These are phyloP conservation scores for Tetracladium setigerum DNA, from an alignment of 495 filamentous ascomycete species.

Conservation along the genomic window DNA sequence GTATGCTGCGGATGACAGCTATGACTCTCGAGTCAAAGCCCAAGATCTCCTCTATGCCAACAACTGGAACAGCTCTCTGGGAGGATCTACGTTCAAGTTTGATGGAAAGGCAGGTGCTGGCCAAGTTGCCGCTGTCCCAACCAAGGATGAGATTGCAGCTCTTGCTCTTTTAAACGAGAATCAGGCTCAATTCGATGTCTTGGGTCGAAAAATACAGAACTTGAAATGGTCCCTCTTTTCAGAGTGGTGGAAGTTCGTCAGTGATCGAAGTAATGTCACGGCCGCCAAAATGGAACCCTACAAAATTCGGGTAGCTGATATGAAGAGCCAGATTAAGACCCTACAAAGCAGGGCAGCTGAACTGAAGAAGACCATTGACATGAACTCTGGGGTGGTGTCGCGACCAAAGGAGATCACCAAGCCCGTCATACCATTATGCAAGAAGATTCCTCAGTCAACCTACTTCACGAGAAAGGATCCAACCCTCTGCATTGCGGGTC, in stretches of 20 bases:
- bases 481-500: slow-evolving; percentile 35
- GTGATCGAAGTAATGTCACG: neutral
- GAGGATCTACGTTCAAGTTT: slow-evolving; percentile 1
- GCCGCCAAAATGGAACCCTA: neutral
- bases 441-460: slow-evolving; percentile 8
- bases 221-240: slow-evolving; percentile 20
- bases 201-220: slow-evolving; percentile 1
- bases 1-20: slow-evolving; percentile 5
- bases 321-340: slow-evolving; percentile 3
- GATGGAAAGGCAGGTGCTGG: neutral
- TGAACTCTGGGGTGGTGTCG: neutral
- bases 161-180: slow-evolving; percentile 11
- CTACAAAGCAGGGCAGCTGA: slow-evolving; percentile 4
- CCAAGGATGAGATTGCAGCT: neutral
- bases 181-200: slow-evolving; percentile 9
- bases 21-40: slow-evolving; percentile 1
- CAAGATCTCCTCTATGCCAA: slow-evolving; percentile 1
- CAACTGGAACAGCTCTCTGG: neutral
- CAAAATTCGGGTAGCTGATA: neutral
- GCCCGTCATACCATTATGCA: neutral
- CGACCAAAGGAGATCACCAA: too few relatives aligned
- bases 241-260: slow-evolving; percentile 8
- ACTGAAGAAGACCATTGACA: neutral
- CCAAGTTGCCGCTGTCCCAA: neutral
- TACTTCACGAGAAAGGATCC: slow-evolving; percentile 35